Base-by-base conservation (phyloP, 2,329 filamentous ascomycete genomes). In the Alternaria rosae region DNA sequence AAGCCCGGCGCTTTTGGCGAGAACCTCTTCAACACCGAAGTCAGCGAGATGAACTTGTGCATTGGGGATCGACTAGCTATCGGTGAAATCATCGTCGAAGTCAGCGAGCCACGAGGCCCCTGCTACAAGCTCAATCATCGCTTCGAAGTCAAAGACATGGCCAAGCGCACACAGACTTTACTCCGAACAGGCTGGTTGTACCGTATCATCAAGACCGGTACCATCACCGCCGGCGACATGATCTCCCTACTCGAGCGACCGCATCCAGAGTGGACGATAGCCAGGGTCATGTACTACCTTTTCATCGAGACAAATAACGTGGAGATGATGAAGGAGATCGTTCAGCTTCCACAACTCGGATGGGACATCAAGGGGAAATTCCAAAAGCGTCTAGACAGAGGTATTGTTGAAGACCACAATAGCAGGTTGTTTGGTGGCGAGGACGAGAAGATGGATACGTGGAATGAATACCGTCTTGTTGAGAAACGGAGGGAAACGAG, bases 111-210 rank as follows among this genome's bases (percentile, higher is more conserved):
- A 0, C 83, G 89, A 15, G 85, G 88, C 66, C 89, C 89, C 10
- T 91, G 89, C 78, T 91, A 86, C 79, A 91, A 91, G 72, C 82
- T 91, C 9, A 91, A 91, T 71, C 88, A 90, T 68, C 86, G 88
- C 1, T 91, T 91, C 74, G 82, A 85, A 32, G 78, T 89, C 10
- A 87, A 86, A 68, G 85, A 88, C 62, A 89, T 91, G 75, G 86
- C 88, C 5, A 85, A 85, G 1, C 80, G 82, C 20, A 86, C 87
- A 0, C 88, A 86, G 76, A 82, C 83, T 63, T 80, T 80, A 2
- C 85, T 85, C 59, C 84, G 88, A 1, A 90, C 88, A 0, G 89
- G 89, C 0, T 91, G 88, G 88, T 86, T 90, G 71, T 90, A 90
- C 66, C 84, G 88, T 3, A 85, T 91, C 1, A 71, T 90, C 15